phyloP scores from a whole-genome alignment of 768 basidiomycete genomes.

The Kwoniella sp. region DNA sequence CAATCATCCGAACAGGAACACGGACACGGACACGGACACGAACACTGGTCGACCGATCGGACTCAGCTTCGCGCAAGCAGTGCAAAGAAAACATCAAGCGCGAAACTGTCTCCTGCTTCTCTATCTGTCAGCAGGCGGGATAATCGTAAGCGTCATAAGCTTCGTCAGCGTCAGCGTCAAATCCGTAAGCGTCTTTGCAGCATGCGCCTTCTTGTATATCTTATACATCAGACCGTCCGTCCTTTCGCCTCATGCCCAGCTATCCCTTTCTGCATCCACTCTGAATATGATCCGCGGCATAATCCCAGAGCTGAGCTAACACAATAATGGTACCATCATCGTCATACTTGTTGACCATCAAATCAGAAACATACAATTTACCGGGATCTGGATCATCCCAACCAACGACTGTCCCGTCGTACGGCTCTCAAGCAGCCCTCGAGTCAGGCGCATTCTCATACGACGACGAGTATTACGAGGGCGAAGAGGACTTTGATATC shows the following conservation, averaged over 20 bases:
- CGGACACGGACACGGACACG: not conserved
- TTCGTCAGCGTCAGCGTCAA: not conserved
- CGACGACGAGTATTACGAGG: conserved; percentile 44
- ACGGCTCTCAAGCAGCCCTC: conserved; percentile 23
- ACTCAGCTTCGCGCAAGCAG: no score
- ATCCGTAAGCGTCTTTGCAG: not conserved
- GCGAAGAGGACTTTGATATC: conserved; percentile 40
- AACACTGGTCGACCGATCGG: not conserved
- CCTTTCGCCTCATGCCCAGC: no score
- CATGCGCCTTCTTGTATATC: not conserved
- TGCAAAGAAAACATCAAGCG: no score
- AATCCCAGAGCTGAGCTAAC: no score
- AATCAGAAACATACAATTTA: not conserved
- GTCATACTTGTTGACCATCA: no score
- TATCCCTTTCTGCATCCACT: no score
- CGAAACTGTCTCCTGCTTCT: not conserved
- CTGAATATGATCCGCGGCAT: no score
- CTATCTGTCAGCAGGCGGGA: not conserved
- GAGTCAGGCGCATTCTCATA: conserved; percentile 37
- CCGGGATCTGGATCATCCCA: not conserved
- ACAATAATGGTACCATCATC: no score
- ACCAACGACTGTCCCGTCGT: conserved; percentile 13
- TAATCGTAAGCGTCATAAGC: not conserved
- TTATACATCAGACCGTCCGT: no score
- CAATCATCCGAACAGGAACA: not conserved